Conservation (phyloP, 2,329 filamentous ascomycete genomes). For the Ophiostoma quercus region DNA sequence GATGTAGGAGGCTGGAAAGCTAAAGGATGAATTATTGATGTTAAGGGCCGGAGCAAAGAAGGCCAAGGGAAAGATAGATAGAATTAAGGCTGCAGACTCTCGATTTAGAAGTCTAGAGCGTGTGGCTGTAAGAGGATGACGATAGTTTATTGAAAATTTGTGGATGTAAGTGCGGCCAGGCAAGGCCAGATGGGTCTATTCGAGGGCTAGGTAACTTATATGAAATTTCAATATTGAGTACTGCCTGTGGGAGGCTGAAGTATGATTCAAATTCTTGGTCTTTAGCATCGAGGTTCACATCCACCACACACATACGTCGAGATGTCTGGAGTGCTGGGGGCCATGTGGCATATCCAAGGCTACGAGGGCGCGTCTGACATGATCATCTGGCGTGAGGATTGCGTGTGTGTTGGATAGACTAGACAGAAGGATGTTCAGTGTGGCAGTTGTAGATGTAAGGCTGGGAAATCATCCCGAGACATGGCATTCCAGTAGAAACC, state of each 20-base stretch:
- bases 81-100: background rate
- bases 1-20: background rate
- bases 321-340: conserved; percentile 17
- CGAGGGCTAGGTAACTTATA: background rate
- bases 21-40: background rate
- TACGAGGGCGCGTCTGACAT: conserved; percentile 3
- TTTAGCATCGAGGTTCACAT: background rate
- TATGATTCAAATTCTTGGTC: background rate
- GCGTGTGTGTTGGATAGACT: background rate
- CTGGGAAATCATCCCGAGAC: background rate
- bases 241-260: background rate
- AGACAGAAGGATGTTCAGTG: background rate
- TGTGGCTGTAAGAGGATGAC: background rate
- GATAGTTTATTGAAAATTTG: background rate
- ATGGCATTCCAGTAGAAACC: background rate
- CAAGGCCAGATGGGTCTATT: background rate
- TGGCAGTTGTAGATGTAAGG: background rate
- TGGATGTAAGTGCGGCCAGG: background rate
- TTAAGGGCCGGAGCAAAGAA: background rate
- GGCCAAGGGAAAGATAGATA: background rate
- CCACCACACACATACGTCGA: conserved; percentile 3
- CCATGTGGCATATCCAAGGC: conserved; percentile 9
- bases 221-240: background rate
- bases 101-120: background rate
- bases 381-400: background rate